A percentile compares a stretch with the other conserved stretches of the same genome.
phyloP scores from a whole-genome alignment of 2,329 filamentous ascomycete genomes.

The Colletotrichum godetiae region DNA sequence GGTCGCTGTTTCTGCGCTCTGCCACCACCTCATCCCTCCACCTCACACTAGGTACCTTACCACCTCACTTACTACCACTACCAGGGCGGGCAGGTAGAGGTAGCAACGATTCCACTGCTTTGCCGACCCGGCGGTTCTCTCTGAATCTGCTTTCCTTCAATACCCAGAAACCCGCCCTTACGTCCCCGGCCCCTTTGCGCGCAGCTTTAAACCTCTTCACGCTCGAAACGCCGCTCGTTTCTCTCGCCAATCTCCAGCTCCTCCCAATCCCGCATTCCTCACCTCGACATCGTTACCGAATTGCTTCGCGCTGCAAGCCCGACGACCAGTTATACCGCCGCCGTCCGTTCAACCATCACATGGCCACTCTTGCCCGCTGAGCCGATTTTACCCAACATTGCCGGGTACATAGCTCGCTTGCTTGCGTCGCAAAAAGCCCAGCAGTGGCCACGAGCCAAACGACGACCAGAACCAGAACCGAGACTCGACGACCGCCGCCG shows the following conservation, averaged over 20 bases:
- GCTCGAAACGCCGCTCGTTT: slow-evolving; percentile 11
- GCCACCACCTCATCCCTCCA: slow-evolving; percentile 17
- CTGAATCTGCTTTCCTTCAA: background rate
- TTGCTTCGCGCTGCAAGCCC: slow-evolving; percentile 4
- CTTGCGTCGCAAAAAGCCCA: background rate
- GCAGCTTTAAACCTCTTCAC: background rate
- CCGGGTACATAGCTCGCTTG: background rate
- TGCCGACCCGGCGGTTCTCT: background rate
- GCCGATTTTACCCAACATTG: slow-evolving; percentile 7
- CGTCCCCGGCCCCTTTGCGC: background rate
- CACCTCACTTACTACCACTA: no score
- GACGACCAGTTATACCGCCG: background rate
- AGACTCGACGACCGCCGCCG: background rate
- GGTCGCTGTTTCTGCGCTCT: no score
- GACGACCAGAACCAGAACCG: background rate
- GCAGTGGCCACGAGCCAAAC: background rate
- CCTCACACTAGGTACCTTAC: background rate
- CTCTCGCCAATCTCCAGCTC: slow-evolving; percentile 4
- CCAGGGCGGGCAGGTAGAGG: background rate
- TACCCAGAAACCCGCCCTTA: background rate
- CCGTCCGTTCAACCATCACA: background rate
- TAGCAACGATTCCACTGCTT: slow-evolving; percentile 17
- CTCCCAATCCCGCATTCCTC: background rate
- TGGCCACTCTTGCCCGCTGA: background rate
- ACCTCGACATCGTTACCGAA: slow-evolving; percentile 3